Percentiles rank a stretch among this genome's conserved stretches.
Evolutionary conservation across 2,329 filamentous ascomycete species (phyloP).

Genomic region (Hymenoscyphus salicellus): DNA sequence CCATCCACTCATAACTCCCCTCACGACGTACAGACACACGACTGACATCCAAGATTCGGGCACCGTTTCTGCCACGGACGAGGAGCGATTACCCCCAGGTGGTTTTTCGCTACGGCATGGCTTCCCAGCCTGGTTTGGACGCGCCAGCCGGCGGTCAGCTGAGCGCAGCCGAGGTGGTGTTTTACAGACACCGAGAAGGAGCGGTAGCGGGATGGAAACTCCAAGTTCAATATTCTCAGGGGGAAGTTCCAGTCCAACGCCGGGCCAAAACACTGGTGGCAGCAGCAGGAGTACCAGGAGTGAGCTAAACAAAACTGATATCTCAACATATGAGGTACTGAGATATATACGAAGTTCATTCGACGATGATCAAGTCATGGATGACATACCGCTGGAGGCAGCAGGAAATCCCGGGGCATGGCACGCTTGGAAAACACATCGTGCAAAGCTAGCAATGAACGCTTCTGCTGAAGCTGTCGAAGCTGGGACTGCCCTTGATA

Average conservation of each 20-base stretch:
- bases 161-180: constrained; percentile 34
- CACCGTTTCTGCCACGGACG: constrained; percentile 78
- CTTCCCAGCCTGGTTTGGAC: constrained; percentile 86
- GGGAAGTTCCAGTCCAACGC: constrained; percentile 24
- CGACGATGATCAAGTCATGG: constrained; percentile 71
- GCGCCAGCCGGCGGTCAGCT: constrained; percentile 45
- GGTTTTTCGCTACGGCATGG: constrained; percentile 88
- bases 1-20: constrained; percentile 85
- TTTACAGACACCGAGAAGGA: constrained; percentile 28
- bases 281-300: constrained; percentile 15
- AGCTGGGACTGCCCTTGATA: constrained; percentile 14
- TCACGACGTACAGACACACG: constrained; percentile 93
- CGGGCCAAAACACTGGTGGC: constrained; percentile 11
- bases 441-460: constrained; percentile 47
- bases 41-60: constrained; percentile 72
- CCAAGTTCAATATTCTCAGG: constrained; percentile 20
- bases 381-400: constrained; percentile 74
- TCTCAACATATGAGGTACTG: constrained; percentile 65
- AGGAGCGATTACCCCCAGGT: constrained; percentile 79
- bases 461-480: constrained; percentile 16
- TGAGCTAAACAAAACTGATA: constrained; percentile 14
- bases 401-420: constrained; percentile 89
- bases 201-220: constrained; percentile 22
- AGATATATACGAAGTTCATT: constrained; percentile 82
- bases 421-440: constrained; percentile 84